Base-by-base conservation (phyloP, 208 protist genomes). In the Leishmania guyanensis region DNA sequence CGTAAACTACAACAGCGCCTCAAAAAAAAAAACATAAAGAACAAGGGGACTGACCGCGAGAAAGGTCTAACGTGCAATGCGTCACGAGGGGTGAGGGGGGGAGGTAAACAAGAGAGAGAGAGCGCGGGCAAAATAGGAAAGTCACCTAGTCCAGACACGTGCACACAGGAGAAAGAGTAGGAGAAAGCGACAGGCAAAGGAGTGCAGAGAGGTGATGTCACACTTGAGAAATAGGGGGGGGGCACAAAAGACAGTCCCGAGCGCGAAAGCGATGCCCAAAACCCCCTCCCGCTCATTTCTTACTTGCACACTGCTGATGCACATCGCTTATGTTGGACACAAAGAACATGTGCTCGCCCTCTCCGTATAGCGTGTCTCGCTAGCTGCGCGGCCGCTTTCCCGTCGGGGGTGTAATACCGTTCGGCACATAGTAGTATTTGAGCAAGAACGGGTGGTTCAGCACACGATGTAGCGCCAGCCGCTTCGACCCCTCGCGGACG, bases 381-480 rank as follows among this genome's bases (percentile, higher is more conserved):
- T 82, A 89, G 22, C 79, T 80, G 78, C 93, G 90, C 12, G 86
- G 84, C 22, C 92, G 88, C 85, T 97, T 97, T 5, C 91, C 90
- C 12, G 89, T 88, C 36, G 94, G 94, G 1, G 94, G 94, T 17
- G 88, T 89, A 62, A 98, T 88, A 65, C 89, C 87, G 83, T 97
- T 98, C 6, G 93, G 93, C 0, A 80, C 75, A 86, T 96, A 97
- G 86, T 98, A 98, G 87, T 97, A 97, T 75, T 98, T 97, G 64
- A 97, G 84, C 29, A 98, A 82, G 78, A 98, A 98, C 0, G 92
- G 91, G 71, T 98, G 95, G 29, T 88, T 87, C 12, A 97, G 84
- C 5, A 97, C 92, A n/a, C 91, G 89, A 71, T 96, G 91, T 56
- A 97, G 86, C 33, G 90, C 84, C 87, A 98, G 84, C 8, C 95